Percentiles rank a stretch among this genome's conserved stretches.
These are phyloP conservation scores for Hericium alpestre DNA, from an alignment of 768 basidiomycete species.

Conservation along the genomic window DNA sequence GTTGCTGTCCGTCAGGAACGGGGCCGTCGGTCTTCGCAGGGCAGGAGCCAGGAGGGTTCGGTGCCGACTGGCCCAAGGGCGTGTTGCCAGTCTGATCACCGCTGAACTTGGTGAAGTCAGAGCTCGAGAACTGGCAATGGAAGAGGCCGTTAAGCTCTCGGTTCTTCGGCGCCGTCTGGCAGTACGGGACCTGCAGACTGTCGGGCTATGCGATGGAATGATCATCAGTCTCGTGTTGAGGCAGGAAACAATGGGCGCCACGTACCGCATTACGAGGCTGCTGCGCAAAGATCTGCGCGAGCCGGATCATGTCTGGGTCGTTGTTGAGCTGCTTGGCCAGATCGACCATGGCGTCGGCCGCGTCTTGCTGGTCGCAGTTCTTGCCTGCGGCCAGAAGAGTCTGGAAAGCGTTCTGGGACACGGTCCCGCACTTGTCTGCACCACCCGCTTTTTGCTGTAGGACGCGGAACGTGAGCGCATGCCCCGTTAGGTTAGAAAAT, in stretches of 20 bases:
- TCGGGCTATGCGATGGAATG: slow-evolving; percentile 23
- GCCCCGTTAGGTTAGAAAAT: not conserved
- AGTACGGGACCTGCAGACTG: slow-evolving; percentile 37
- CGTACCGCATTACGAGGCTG: slow-evolving; percentile 45
- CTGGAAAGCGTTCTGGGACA: slow-evolving; percentile 42
- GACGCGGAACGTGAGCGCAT: not conserved
- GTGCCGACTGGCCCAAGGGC: slow-evolving; percentile 33
- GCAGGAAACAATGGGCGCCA: slow-evolving; percentile 2
- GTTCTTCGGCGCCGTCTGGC: slow-evolving; percentile 40
- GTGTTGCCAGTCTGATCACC: slow-evolving; percentile 38
- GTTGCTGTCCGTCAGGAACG: slow-evolving; percentile 38
- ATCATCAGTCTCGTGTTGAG: not conserved
- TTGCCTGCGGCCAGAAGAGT: slow-evolving; percentile 44
- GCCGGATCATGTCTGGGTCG: slow-evolving; percentile 33
- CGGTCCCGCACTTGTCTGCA: slow-evolving; percentile 41
- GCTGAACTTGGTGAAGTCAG: slow-evolving; percentile 34
- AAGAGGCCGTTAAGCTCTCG: slow-evolving; percentile 41
- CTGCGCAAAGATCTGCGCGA: slow-evolving; percentile 44
- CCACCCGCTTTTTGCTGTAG: slow-evolving; percentile 45
- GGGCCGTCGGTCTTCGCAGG: slow-evolving; percentile 35
- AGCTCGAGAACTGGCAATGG: slow-evolving; percentile 46
- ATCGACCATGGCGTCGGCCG: slow-evolving; percentile 39
- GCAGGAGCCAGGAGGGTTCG: slow-evolving; percentile 41
- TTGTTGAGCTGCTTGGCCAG: slow-evolving; percentile 36
- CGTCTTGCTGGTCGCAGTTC: slow-evolving; percentile 34